phyloP scores from a whole-genome alignment of 805 yeast species.

The Teunomyces tritomae region DNA sequence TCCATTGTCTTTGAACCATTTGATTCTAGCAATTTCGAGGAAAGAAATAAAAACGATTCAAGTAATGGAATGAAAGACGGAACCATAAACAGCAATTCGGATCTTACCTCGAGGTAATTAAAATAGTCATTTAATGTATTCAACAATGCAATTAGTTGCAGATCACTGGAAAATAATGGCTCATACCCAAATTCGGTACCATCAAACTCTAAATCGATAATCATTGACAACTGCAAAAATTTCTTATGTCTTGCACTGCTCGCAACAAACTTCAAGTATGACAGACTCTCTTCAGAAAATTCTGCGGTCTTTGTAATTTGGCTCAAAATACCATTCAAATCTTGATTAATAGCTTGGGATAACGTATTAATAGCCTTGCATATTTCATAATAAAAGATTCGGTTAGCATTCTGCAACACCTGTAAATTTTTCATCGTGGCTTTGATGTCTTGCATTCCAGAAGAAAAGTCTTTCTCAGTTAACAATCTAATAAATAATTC shows the following conservation, averaged over 20 bases:
- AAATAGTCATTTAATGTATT: slow-evolving; percentile 75
- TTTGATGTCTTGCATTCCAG: too few relatives aligned
- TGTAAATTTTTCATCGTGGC: too few relatives aligned
- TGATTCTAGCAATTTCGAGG: slow-evolving; percentile 69
- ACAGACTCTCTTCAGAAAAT: slow-evolving; percentile 47
- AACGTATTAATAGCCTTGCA: too few relatives aligned
- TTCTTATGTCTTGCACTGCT: slow-evolving; percentile 86
- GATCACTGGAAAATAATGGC: slow-evolving; percentile 56
- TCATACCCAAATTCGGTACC: slow-evolving; percentile 37
- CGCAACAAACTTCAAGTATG: slow-evolving; percentile 67
- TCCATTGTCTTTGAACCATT: slow-evolving; percentile 55
- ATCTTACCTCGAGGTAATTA: slow-evolving; percentile 56
- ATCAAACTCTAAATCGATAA: slow-evolving; percentile 77
- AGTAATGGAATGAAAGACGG: slow-evolving; percentile 81
- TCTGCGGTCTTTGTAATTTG: slow-evolving; percentile 41
- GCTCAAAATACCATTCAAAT: too few relatives aligned
- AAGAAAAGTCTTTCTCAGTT: slow-evolving; percentile 76
- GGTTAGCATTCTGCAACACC: too few relatives aligned
- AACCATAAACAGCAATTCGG: slow-evolving; percentile 54
- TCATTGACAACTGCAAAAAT: slow-evolving; percentile 76
- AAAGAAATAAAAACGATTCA: slow-evolving; percentile 91
- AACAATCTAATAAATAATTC: slow-evolving; percentile 65
- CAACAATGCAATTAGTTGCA: slow-evolving; percentile 81
- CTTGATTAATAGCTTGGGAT: too few relatives aligned
- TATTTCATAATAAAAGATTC: too few relatives aligned